Evolutionary conservation across 768 basidiomycete genomes (phyloP), one percentile per base, ranked within the genome.

Genomic region (Imleria badia): DNA sequence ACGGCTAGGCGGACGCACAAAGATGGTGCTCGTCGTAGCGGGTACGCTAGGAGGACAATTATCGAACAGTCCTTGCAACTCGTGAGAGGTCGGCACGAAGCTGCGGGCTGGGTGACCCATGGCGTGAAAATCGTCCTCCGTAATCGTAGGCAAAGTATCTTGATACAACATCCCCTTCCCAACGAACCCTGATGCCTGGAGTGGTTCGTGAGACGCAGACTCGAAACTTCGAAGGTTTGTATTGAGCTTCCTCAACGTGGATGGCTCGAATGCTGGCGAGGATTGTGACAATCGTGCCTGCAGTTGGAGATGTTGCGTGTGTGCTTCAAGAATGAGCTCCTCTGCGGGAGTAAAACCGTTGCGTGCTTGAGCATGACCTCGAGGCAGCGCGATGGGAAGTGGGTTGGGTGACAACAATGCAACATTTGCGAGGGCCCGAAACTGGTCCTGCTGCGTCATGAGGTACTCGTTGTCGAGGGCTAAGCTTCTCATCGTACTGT

Each of bases 271-370:
- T 19, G 51, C 20, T 6, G 59, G 39, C 23, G 51, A 36, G 11
- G 58, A 19, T 31, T 45, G 55, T 8, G 64, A 26, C 33, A 55
- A n/a, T 19, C 51, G 55, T 8, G 53, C 41, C 23, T 61, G 60
- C 11, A 60, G 29, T 29, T 63, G 68, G 33, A 68, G 63, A 22
- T 41, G 60, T 55, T 57, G 60, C 33, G 69, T 78, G 73, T 69
- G 84, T 56, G 69, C 83, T 51, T 78, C 84, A 64, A 89, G 78
- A 46, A 89, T 82, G 56, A 81, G 79, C 67, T 86, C 82, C 65
- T 89, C 87, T 0, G 86, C 75, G 2, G 85, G 75, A 1, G 87
- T 89, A 58, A 83, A 89, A 2, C 87, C 87, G 1, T 80, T 75
- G 30, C 72, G 69, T 7, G 77, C 73, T 38, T 76, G 76, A 15